Percentiles rank a stretch among this genome's conserved stretches.
Evolutionary conservation across 345 rosid species (phyloP).

Genomic region (Gossypium herbaceum): DNA sequence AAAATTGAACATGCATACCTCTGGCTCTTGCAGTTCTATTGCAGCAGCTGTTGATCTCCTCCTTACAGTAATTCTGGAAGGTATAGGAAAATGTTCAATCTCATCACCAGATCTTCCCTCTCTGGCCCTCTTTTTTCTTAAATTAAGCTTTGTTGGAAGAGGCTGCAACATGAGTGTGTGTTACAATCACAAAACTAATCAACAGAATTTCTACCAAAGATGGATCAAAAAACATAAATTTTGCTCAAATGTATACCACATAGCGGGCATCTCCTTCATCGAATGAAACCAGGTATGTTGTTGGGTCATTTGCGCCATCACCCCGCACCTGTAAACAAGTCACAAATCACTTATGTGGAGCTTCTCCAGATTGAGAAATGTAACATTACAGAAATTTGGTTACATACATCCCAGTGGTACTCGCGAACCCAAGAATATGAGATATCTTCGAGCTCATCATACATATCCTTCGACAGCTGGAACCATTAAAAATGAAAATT

Average conservation of each 20-base stretch:
- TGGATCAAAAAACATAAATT: constrained; percentile 8
- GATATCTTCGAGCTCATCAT: constrained; percentile 72
- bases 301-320: constrained; percentile 65
- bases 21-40: constrained; percentile 61
- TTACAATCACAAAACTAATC: constrained; percentile 3
- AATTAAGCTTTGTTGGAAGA: constrained; percentile 74
- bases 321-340: constrained; percentile 53
- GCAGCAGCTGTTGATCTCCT: constrained; percentile 49
- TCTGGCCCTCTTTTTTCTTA: constrained; percentile 77
- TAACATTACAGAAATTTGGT: background rate
- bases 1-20: constrained; percentile 37
- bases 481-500: constrained; percentile 17
- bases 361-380: constrained; percentile 3
- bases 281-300: constrained; percentile 76
- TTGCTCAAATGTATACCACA: constrained; percentile 46
- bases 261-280: constrained; percentile 72
- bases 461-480: constrained; percentile 76
- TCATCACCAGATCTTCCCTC: constrained; percentile 87
- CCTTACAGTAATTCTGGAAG: constrained; percentile 75
- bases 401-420: constrained; percentile 93
- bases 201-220: background rate
- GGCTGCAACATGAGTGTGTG: constrained; percentile 47
- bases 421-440: constrained; percentile 88
- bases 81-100: constrained; percentile 79
- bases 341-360: constrained; percentile 1